Evolutionary conservation across 2,329 filamentous ascomycete genomes (phyloP).

Genomic region (Rhynchosporium agropyri): DNA sequence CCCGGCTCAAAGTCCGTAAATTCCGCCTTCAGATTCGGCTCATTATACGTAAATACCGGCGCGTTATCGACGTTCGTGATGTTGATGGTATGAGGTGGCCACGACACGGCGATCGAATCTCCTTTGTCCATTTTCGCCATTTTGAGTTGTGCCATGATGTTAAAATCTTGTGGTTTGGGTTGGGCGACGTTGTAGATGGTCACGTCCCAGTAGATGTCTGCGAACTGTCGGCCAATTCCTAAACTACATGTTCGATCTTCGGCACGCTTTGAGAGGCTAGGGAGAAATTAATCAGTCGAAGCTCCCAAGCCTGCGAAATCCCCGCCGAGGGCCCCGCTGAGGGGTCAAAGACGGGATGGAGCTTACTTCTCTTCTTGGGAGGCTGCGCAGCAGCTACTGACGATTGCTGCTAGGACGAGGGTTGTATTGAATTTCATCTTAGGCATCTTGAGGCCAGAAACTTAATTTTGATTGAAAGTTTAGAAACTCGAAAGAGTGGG

Average conservation of each 20-base stretch:
- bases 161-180: conserved; percentile 25
- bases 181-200: conserved; percentile 28
- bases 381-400: conserved; percentile 11
- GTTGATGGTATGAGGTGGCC: conserved; percentile 18
- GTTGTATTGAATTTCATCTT: conserved; percentile 3
- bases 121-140: conserved; percentile 28
- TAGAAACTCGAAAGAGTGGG: neutral
- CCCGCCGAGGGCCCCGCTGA: neutral
- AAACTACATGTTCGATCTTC: conserved; percentile 22
- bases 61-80: conserved; percentile 32
- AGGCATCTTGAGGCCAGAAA: too few species aligned
- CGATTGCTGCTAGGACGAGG: neutral
- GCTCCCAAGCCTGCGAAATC: too few species aligned
- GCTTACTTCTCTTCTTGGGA: conserved; percentile 4
- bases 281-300: neutral
- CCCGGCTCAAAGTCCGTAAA: conserved; percentile 20
- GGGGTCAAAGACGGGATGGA: conserved; percentile 6
- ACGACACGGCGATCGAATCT: conserved; percentile 21
- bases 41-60: conserved; percentile 25
- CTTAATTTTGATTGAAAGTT: neutral
- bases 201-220: conserved; percentile 24
- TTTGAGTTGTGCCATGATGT: conserved; percentile 23
- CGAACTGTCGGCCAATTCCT: conserved; percentile 24
- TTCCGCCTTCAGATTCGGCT: conserved; percentile 20
- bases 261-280: conserved; percentile 10